These are phyloP conservation scores for Myriosclerotinia curreyana DNA, from an alignment of 2,329 filamentous ascomycete species.

Conservation along the genomic window DNA sequence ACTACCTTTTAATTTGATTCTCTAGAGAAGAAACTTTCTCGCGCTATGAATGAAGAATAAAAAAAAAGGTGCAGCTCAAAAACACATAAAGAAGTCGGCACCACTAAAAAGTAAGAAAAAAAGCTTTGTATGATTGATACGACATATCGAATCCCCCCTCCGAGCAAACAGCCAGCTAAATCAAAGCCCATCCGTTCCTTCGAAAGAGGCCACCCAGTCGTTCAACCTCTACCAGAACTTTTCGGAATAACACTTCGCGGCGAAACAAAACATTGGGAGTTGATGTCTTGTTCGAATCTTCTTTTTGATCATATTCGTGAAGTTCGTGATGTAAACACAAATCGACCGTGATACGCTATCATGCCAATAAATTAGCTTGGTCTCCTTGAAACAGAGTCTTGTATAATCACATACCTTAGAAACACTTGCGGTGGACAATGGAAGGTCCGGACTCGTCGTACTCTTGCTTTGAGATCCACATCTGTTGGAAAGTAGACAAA, in stretches of 20 bases:
- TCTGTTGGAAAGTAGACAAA: slow-evolving; percentile 99
- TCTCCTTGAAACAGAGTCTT: neutral
- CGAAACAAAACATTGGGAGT: slow-evolving; percentile 35
- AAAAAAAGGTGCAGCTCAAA: slow-evolving; percentile 26
- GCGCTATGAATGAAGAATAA: slow-evolving; percentile 27
- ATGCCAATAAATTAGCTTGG: neutral
- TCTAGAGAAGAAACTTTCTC: slow-evolving; percentile 27
- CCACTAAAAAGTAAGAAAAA: slow-evolving; percentile 30
- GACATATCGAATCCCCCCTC: slow-evolving; percentile 35
- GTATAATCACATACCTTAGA: slow-evolving; percentile 68
- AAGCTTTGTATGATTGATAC: slow-evolving; percentile 38
- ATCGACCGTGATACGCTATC: slow-evolving; percentile 31
- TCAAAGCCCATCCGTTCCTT: slow-evolving; percentile 32
- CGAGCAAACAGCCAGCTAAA: slow-evolving; percentile 37
- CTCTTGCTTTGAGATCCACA: slow-evolving; percentile 99
- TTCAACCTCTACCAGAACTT: slow-evolving; percentile 40
- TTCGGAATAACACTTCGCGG: slow-evolving; percentile 38
- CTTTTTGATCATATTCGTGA: slow-evolving; percentile 39
- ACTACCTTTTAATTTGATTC: slow-evolving; percentile 31
- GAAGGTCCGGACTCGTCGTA: slow-evolving; percentile 99
- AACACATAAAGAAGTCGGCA: slow-evolving; percentile 28
- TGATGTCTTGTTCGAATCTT: slow-evolving; percentile 35
- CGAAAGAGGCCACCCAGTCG: slow-evolving; percentile 37
- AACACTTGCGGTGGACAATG: slow-evolving; percentile 99
- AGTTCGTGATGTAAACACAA: slow-evolving; percentile 38